These are phyloP conservation scores for Elongisporangium anandrum DNA, from an alignment of 352 stramenopile species.

Conservation along the genomic window DNA sequence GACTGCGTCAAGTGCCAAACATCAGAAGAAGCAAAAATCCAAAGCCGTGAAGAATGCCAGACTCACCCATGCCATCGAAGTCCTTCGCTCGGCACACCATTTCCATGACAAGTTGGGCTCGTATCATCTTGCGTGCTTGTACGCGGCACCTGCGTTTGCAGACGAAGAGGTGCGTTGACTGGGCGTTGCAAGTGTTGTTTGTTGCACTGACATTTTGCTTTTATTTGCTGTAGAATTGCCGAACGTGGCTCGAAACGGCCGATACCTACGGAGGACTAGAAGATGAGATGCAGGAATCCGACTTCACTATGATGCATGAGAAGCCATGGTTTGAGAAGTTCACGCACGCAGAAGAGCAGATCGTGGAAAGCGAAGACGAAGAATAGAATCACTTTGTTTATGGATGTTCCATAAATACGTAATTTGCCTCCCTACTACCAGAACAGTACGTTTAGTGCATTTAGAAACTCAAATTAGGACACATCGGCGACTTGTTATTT, in stretches of 20 bases:
- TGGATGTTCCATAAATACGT: slow-evolving; percentile 1
- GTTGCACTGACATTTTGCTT: neutral
- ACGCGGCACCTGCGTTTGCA: slow-evolving; percentile 42
- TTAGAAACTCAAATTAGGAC: slow-evolving; percentile 1
- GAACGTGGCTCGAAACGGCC: slow-evolving; percentile 71
- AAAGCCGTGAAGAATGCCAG: slow-evolving; percentile 5
- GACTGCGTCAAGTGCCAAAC: neutral
- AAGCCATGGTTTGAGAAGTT: slow-evolving; percentile 60
- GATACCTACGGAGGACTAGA: slow-evolving; percentile 76
- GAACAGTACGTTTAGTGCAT: neutral
- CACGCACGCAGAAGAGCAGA: slow-evolving; percentile 29
- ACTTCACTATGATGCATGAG: slow-evolving; percentile 53
- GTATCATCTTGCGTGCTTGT: slow-evolving; percentile 70
- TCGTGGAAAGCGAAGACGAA: slow-evolving; percentile 17
- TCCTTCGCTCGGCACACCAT: slow-evolving; percentile 66
- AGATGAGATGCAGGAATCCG: slow-evolving; percentile 57
- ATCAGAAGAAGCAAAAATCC: slow-evolving; percentile 6
- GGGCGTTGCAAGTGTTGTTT: neutral
- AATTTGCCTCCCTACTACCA: neutral
- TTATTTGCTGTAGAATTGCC: slow-evolving; percentile 46
- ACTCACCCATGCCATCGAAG: slow-evolving; percentile 51
- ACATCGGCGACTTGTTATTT: too few species aligned
- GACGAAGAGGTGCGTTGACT: slow-evolving; percentile 44
- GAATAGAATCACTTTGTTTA: slow-evolving; percentile 2
- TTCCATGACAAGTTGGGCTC: slow-evolving; percentile 81